Evolutionary conservation across 768 basidiomycete genomes (phyloP).

Genomic region (Phylloporus sp.): DNA sequence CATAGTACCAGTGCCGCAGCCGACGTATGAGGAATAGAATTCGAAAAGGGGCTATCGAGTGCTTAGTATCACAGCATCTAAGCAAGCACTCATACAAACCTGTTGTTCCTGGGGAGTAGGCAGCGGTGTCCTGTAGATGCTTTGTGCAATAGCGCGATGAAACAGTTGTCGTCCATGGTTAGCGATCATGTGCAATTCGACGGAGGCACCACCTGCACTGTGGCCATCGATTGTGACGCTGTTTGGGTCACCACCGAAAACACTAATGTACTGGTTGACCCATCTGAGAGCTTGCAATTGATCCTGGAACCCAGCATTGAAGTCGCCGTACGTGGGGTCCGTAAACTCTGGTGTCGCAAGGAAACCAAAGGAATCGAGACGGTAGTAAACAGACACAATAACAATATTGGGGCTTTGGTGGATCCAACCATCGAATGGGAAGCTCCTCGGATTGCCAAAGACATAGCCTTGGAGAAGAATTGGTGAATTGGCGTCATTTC

Average conservation of each 20-base stretch:
- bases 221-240: constrained; percentile 52
- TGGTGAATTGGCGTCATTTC: not conserved
- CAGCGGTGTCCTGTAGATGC: constrained; percentile 49
- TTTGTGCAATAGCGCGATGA: constrained; percentile 55
- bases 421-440: constrained; percentile 65
- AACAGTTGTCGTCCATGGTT: constrained; percentile 40
- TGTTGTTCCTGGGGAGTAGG: constrained; percentile 47
- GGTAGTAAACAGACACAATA: constrained; percentile 63
- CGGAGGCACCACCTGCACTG: constrained; percentile 52
- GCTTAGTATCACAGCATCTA: not conserved
- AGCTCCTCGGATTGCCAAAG: constrained; percentile 57
- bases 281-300: constrained; percentile 41
- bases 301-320: constrained; percentile 53
- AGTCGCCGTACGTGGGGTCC: constrained; percentile 38
- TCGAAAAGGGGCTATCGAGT: constrained; percentile 45
- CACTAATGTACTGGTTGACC: constrained; percentile 34
- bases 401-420: constrained; percentile 58
- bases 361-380: constrained; percentile 60
- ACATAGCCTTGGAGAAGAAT: constrained; percentile 40
- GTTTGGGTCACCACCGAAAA: constrained; percentile 37
- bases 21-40: constrained; percentile 45
- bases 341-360: constrained; percentile 46
- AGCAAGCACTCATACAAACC: constrained; percentile 30
- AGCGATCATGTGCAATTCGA: constrained; percentile 55
- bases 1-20: constrained; percentile 40